Evolutionary conservation across 2,329 filamentous ascomycete species (phyloP), one percentile per base, ranked within the genome.

Genomic region (Beauveria caledonica): DNA sequence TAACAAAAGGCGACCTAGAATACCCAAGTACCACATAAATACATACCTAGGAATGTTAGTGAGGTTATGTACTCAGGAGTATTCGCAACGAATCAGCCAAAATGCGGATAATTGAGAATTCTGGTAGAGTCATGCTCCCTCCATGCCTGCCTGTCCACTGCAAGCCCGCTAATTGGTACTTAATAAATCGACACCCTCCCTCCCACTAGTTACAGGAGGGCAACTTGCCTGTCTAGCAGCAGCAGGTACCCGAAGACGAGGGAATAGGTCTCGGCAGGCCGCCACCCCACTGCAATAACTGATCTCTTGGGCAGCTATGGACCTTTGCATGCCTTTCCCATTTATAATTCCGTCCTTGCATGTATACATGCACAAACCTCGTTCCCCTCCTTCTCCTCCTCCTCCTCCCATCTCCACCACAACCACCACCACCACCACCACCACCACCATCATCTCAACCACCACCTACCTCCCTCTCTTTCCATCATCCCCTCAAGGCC

Each of bases 401-500:
- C 61, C 61, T 60, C 60, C 57, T 51, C 49, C 27, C 65, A 66
- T 62, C 66, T 64, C 62, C 50, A 63, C 62, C 62, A 60, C 65
- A 63, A 62, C 60, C 57, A 60, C 60, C 65, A 61, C 55, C 53
- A 57, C 64, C 63, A 63, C 66, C 61, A 64, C 63, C 66, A 64
- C 62, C 55, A 49, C 36, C 64, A 66, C 62, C 66, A 65, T 63
- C 48, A 62, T 61, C 62, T 60, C 64, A 64, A 60, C 59, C 50
- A 62, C 60, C 64, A 58, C 57, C 45, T 50, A 58, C 57, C 45
- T 50, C 46, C 44, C 33, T 60, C 61, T 63, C 58, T 55, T 61
- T 8, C 15, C 49, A 36, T 19, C 10, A 21, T 19, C 44, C 19
- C 44, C 21, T 8, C 49, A 46, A 36, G 8, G 19, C 49, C 56